Evolutionary conservation across 2,329 filamentous ascomycete genomes (phyloP).

Genomic region (Fusarium praegraminearum): DNA sequence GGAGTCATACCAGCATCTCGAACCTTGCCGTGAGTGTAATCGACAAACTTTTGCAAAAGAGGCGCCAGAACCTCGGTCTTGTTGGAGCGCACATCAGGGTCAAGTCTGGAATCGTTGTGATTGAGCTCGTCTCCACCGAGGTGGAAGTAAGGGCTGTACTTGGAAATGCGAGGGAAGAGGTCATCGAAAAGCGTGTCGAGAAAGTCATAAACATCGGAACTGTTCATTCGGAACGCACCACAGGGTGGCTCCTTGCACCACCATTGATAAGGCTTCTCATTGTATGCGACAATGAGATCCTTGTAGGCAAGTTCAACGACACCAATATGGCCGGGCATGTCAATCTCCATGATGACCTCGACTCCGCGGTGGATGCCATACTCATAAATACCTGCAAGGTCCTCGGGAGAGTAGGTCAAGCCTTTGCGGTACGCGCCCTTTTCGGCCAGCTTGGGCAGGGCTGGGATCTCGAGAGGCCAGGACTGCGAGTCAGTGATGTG

Average conservation of each 20-base stretch:
- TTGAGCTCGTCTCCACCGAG: conserved; percentile 91
- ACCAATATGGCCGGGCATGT: conserved; percentile 71
- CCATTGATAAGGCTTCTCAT: conserved; percentile 66
- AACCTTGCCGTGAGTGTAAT: conserved; percentile 75
- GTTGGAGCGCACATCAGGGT: conserved; percentile 78
- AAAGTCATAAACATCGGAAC: conserved; percentile 75
- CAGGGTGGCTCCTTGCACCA: conserved; percentile 74
- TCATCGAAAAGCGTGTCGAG: conserved; percentile 80
- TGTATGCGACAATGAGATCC: conserved; percentile 66
- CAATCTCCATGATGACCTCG: conserved; percentile 71
- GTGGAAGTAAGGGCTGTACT: conserved; percentile 82
- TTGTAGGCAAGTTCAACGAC: conserved; percentile 66
- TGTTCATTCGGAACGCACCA: conserved; percentile 82
- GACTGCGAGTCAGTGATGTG: conserved; percentile 87
- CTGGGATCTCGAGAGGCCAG: conserved; percentile 84
- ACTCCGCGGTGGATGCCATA: conserved; percentile 74
- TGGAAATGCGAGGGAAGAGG: conserved; percentile 76
- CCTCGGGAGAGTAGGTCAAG: conserved; percentile 74
- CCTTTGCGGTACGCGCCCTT: conserved; percentile 79
- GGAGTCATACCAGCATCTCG: conserved; percentile 74
- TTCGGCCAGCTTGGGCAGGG: conserved; percentile 74
- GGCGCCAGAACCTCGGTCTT: conserved; percentile 74
- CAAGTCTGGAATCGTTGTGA: conserved; percentile 72
- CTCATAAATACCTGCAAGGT: conserved; percentile 75
- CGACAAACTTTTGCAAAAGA: conserved; percentile 81